Evolutionary conservation across 176 grass and related monocot species (phyloP).

Genomic region (Coix lacrymajobi): DNA sequence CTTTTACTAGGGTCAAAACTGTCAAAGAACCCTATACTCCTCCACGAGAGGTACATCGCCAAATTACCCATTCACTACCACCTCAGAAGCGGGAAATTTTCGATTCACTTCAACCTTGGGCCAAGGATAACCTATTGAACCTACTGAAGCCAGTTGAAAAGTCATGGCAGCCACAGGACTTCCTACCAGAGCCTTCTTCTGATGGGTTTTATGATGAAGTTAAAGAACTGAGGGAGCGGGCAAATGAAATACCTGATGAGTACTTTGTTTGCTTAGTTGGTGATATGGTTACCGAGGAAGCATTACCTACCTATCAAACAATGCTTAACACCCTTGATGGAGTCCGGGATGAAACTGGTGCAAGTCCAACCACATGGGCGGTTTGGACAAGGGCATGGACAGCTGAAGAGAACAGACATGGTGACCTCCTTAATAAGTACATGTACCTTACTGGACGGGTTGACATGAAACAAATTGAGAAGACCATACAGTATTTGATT

Average conservation of each 20-base stretch:
- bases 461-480: conserved; percentile 75
- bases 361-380: conserved; percentile 61
- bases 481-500: conserved; percentile 72
- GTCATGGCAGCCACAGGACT: conserved; percentile 71
- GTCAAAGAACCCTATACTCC: conserved; percentile 50
- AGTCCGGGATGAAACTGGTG: conserved; percentile 63
- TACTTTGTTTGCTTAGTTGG: conserved; percentile 84
- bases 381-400: conserved; percentile 77
- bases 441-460: conserved; percentile 68
- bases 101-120: conserved; percentile 62
- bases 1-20: conserved; percentile 44
- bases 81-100: conserved; percentile 52
- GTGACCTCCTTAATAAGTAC: conserved; percentile 74
- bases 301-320: conserved; percentile 71
- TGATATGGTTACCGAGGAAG: conserved; percentile 81
- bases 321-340: conserved; percentile 73
- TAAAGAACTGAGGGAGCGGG: conserved; percentile 52
- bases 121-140: conserved; percentile 49
- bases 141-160: conserved; percentile 70
- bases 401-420: conserved; percentile 76
- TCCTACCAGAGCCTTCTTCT: conserved; percentile 54
- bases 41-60: conserved; percentile 49
- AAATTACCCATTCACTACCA: conserved; percentile 60
- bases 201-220: conserved; percentile 69
- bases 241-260: conserved; percentile 71